Evolutionary conservation across 1,284 basidiomycete species (phyloP).

Genomic region (Austroboletus novae-zelandiae): DNA sequence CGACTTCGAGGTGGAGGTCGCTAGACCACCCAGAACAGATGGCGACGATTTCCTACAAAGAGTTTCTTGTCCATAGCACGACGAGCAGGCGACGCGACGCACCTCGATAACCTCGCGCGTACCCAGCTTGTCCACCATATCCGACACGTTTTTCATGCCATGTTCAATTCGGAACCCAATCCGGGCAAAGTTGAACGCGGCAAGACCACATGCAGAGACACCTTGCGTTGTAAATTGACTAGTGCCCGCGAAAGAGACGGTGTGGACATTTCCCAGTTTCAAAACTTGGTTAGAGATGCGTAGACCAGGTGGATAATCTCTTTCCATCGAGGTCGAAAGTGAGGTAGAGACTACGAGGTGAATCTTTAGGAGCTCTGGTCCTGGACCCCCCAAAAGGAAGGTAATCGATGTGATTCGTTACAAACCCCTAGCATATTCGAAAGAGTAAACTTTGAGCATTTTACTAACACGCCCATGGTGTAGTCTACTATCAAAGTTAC

Average conservation of each 20-base stretch:
- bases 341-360: too few species aligned
- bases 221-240: slow-evolving; percentile 46
- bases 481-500: too few species aligned
- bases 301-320: not conserved
- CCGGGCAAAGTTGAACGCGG: slow-evolving; percentile 59
- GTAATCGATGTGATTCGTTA: too few species aligned
- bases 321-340: too few species aligned
- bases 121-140: slow-evolving; percentile 21
- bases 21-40: slow-evolving; percentile 55
- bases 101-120: slow-evolving; percentile 25
- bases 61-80: not conserved
- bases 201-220: slow-evolving; percentile 58
- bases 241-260: slow-evolving; percentile 43
- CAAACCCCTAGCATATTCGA: too few species aligned
- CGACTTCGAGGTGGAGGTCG: slow-evolving; percentile 54
- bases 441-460: too few species aligned
- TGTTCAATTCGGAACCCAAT: slow-evolving; percentile 30
- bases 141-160: slow-evolving; percentile 1
- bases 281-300: slow-evolving; percentile 19
- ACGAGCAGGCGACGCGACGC: slow-evolving; percentile 2
- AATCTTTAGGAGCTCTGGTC: too few species aligned
- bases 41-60: slow-evolving; percentile 47
- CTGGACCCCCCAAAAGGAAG: too few species aligned
- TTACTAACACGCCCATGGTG: too few species aligned
- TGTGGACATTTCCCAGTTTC: slow-evolving; percentile 24